A percentile compares a stretch with the other conserved stretches of the same genome.
These are phyloP conservation scores for Aspergillus jensenii DNA, from an alignment of 2,329 filamentous ascomycete species.

Conservation along the genomic window DNA sequence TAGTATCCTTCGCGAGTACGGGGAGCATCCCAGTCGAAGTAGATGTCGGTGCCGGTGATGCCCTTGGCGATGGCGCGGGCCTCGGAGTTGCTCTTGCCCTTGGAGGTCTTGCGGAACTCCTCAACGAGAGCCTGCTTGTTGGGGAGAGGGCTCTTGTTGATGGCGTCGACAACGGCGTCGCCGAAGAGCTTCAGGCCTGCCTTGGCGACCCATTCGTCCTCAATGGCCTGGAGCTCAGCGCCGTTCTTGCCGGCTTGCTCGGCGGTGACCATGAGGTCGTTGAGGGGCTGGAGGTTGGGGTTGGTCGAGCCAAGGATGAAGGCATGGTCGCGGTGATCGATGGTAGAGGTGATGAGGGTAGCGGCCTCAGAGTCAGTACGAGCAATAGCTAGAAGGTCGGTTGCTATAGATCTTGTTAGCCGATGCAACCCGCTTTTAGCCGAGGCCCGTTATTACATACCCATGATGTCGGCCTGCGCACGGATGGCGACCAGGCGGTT, in stretches of 20 bases:
- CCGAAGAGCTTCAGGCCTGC: slow-evolving; percentile 85
- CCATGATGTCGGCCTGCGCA: slow-evolving; percentile 98
- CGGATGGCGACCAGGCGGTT: slow-evolving; percentile 95
- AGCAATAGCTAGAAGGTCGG: slow-evolving; percentile 85
- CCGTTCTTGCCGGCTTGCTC: slow-evolving; percentile 80
- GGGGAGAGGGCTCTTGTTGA: slow-evolving; percentile 63
- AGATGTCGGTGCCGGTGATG: slow-evolving; percentile 75
- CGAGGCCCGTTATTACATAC: slow-evolving; percentile 42
- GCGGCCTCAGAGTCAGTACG: slow-evolving; percentile 97
- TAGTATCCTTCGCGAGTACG: slow-evolving; percentile 95
- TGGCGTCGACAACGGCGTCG: slow-evolving; percentile 81
- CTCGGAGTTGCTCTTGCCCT: slow-evolving; percentile 84
- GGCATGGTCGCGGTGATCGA: slow-evolving; percentile 90
- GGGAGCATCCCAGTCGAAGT: slow-evolving; percentile 94
- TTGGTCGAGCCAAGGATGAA: slow-evolving; percentile 93
- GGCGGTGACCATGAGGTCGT: slow-evolving; percentile 86
- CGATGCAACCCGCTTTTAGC: background rate
- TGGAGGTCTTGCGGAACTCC: slow-evolving; percentile 65
- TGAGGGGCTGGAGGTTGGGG: slow-evolving; percentile 75
- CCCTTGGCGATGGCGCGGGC: slow-evolving; percentile 75
- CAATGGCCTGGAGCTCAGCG: slow-evolving; percentile 79
- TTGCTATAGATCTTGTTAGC: slow-evolving; percentile 49
- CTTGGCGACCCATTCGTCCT: slow-evolving; percentile 80
- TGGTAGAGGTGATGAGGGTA: slow-evolving; percentile 93
- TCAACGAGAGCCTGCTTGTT: slow-evolving; percentile 69